Conservation (phyloP, 768 basidiomycete genomes). For the Phylloporus sp. region DNA sequence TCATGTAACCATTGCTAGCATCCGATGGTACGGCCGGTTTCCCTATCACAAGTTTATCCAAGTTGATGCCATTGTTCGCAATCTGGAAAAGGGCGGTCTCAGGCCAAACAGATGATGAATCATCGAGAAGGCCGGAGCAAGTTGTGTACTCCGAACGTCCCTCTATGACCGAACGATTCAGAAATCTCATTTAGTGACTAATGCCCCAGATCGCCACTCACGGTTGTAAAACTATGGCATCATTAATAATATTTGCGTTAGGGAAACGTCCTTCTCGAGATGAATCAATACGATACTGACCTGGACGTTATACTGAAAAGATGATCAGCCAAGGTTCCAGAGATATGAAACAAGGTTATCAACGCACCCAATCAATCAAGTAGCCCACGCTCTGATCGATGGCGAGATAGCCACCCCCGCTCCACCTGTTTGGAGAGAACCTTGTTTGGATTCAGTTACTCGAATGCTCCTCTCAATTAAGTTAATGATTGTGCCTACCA, state of each 20-base stretch:
- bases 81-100: constrained; percentile 47
- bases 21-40: constrained; percentile 56
- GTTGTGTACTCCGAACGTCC: constrained; percentile 36
- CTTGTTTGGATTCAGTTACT: neutral
- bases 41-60: constrained; percentile 70
- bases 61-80: constrained; percentile 48
- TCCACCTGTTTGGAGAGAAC: constrained; percentile 20
- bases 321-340: neutral
- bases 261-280: neutral
- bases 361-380: constrained; percentile 43
- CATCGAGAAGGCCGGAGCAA: constrained; percentile 36
- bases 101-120: constrained; percentile 41
- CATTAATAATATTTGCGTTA: neutral
- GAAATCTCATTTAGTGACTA: neutral
- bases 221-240: constrained; percentile 26
- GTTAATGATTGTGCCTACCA: constrained; percentile 8
- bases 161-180: constrained; percentile 22
- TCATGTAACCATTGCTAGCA: constrained; percentile 57
- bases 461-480: neutral
- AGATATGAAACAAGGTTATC: neutral
- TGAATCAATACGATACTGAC: constrained; percentile 17
- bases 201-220: neutral
- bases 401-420: constrained; percentile 34
- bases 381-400: constrained; percentile 35
- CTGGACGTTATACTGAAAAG: constrained; percentile 35